Conservation (phyloP, 2,329 filamentous ascomycete genomes). For the Curvularia lunata region DNA sequence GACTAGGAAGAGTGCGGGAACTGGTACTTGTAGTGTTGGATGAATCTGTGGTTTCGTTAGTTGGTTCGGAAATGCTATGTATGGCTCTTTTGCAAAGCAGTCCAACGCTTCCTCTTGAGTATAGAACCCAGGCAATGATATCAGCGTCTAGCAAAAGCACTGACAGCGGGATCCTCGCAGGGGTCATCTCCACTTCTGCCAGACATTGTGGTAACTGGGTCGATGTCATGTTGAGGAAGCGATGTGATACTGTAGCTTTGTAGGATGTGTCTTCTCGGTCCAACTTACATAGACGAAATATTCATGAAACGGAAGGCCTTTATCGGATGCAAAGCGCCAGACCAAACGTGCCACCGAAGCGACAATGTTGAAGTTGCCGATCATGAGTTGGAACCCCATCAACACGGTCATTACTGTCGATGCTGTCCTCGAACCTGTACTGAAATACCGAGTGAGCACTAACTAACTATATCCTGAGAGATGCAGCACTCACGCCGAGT, state of each 20-base stretch:
- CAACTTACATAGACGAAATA: slow-evolving; percentile 25
- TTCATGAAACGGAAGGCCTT: slow-evolving; percentile 28
- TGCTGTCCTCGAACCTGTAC: slow-evolving; percentile 43
- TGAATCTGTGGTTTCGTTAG: slow-evolving; percentile 23
- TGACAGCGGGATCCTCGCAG: neutral
- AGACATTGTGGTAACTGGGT: neutral
- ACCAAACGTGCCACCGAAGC: slow-evolving; percentile 32
- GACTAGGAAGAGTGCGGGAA: slow-evolving; percentile 34
- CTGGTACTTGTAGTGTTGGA: slow-evolving; percentile 23
- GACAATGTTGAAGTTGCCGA: slow-evolving; percentile 41
- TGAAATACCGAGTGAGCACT: neutral
- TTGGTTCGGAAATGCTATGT: neutral
- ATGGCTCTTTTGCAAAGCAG: neutral
- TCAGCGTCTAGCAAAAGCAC: neutral
- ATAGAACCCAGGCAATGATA: neutral
- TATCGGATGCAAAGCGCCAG: slow-evolving; percentile 37
- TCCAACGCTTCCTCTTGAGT: neutral
- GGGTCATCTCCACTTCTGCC: neutral
- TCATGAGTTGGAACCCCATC: slow-evolving; percentile 20
- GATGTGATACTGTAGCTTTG: neutral
- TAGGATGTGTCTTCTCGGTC: neutral
- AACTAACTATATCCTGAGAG: neutral
- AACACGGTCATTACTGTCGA: slow-evolving; percentile 23
- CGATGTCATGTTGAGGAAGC: neutral
- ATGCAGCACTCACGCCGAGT: slow-evolving; percentile 19